A percentile compares a stretch with the other conserved stretches of the same genome.
These are phyloP conservation scores for Aurinia saxatilis DNA, from an alignment of 345 rosid genomes.

Conservation along the genomic window DNA sequence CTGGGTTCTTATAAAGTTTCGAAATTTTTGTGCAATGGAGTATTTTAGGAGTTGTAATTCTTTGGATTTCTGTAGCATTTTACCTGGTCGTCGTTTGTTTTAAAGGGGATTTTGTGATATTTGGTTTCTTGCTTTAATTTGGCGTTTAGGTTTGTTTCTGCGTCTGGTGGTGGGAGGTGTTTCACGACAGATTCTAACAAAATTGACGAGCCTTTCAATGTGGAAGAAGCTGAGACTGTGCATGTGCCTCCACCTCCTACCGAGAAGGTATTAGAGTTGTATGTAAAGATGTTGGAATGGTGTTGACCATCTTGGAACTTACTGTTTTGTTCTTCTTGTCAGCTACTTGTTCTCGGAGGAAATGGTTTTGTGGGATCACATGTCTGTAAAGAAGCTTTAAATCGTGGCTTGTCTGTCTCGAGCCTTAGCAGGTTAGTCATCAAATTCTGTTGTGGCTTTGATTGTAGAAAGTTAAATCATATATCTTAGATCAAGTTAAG, in stretches of 20 bases:
- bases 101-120: not conserved
- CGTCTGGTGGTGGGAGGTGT: conserved; percentile 39
- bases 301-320: conserved; percentile 7
- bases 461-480: not conserved
- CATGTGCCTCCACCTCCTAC: conserved; percentile 65
- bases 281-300: not conserved
- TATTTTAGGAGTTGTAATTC: not conserved
- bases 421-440: conserved; percentile 88
- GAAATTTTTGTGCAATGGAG: too few relatives aligned
- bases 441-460: not conserved
- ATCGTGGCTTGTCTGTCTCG: conserved; percentile 63
- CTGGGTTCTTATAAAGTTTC: too few relatives aligned
- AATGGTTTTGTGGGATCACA: conserved; percentile 98
- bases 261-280: conserved; percentile 55
- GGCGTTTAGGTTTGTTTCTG: conserved; percentile 31
- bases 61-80: too few relatives aligned
- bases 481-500: not conserved
- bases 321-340: conserved; percentile 6
- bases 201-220: conserved; percentile 71
- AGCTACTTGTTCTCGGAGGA: conserved; percentile 97
- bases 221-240: conserved; percentile 89
- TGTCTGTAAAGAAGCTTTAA: conserved; percentile 78
- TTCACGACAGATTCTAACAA: conserved; percentile 64
- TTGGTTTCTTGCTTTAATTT: not conserved
- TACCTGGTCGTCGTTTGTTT: too few relatives aligned